Evolutionary conservation across 495 filamentous ascomycete species (phyloP).

Genomic region (Hypoxylon subgilvum): DNA sequence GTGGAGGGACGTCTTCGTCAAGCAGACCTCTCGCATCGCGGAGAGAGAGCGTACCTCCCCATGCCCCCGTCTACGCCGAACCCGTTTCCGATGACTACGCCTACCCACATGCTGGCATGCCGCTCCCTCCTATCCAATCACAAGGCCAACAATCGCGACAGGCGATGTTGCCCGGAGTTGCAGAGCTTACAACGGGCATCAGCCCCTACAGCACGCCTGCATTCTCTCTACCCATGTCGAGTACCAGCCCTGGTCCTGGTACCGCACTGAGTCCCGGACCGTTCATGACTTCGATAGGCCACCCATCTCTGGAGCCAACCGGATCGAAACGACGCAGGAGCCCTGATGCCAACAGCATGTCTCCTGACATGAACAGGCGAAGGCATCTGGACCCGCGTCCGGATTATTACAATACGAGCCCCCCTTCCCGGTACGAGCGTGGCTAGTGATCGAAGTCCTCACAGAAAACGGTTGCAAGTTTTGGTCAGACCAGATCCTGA

Average conservation of each 20-base stretch:
- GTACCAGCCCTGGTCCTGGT: constrained; percentile 45
- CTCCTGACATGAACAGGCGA: constrained; percentile 52
- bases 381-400: constrained; percentile 47
- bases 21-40: constrained; percentile 44
- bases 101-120: constrained; percentile 36
- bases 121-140: constrained; percentile 54
- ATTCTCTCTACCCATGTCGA: constrained; percentile 51
- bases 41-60: constrained; percentile 52
- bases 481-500: neutral
- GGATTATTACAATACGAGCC: constrained; percentile 33
- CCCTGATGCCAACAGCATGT: constrained; percentile 45
- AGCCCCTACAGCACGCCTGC: constrained; percentile 61
- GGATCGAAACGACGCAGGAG: constrained; percentile 50
- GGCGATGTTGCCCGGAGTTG: constrained; percentile 56
- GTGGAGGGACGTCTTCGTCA: constrained; percentile 23
- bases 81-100: constrained; percentile 42
- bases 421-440: constrained; percentile 12
- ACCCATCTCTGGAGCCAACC: constrained; percentile 41
- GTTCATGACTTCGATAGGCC: constrained; percentile 47
- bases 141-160: constrained; percentile 36
- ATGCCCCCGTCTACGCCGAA: constrained; percentile 45
- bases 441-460: neutral
- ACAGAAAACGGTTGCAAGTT: constrained; percentile 6
- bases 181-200: constrained; percentile 61
- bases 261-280: constrained; percentile 52